Conservation (phyloP, 257 asterid genomes). For the Gentiana dahurica region DNA sequence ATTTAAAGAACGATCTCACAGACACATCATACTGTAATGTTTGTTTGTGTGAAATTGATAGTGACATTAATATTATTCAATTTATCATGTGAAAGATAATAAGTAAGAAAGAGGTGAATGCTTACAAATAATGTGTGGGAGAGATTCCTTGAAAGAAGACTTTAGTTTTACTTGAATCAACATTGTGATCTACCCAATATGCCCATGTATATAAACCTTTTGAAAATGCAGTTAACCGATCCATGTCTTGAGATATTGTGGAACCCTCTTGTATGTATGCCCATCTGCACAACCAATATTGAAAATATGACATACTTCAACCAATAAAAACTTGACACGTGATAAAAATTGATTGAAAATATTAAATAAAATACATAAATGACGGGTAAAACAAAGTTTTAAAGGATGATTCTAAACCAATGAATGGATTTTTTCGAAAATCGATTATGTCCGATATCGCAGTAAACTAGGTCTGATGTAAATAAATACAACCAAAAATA, state of each 20-base stretch:
- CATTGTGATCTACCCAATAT: neutral
- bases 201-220: conserved; percentile 3
- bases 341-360: neutral
- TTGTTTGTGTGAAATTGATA: neutral
- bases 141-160: conserved; percentile 26
- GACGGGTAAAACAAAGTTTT: neutral
- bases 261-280: neutral
- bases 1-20: neutral
- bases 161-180: conserved; percentile 5
- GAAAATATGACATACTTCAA: no score
- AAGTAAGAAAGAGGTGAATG: neutral
- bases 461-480: no score
- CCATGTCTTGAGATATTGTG: neutral
- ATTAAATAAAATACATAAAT: neutral
- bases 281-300: neutral
- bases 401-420: no score
- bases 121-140: conserved; percentile 20
- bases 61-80: neutral
- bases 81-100: neutral
- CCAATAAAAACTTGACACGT: no score
- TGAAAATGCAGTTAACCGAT: neutral
- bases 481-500: neutral
- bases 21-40: neutral
- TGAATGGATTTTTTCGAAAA: no score
- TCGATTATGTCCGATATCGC: no score